These are phyloP conservation scores for Alternaria sp. DNA, from an alignment of 2,329 filamentous ascomycete species.

Conservation along the genomic window DNA sequence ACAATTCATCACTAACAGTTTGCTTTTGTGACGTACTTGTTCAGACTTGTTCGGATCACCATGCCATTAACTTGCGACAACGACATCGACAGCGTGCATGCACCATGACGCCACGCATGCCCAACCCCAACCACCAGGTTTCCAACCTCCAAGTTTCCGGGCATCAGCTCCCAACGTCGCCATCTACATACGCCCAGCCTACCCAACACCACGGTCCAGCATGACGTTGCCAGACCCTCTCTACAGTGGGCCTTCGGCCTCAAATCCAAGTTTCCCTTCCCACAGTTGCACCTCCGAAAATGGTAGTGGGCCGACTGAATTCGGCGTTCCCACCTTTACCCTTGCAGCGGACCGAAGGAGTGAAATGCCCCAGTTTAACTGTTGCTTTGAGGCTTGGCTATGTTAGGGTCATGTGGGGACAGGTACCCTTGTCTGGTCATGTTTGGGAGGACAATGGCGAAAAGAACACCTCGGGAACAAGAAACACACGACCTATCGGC, in stretches of 20 bases:
- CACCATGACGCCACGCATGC: neutral
- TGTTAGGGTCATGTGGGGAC: neutral
- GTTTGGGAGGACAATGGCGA: neutral
- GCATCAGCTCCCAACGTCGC: neutral
- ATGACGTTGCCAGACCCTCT: constrained; percentile 5
- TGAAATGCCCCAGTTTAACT: neutral
- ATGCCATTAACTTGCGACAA: constrained; percentile 2
- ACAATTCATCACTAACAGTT: neutral
- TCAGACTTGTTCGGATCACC: neutral
- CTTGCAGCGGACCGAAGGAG: constrained; percentile 1
- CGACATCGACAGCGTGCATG: neutral
- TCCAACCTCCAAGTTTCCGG: neutral
- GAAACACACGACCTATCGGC: neutral
- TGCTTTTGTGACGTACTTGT: constrained; percentile 2
- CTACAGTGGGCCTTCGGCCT: neutral
- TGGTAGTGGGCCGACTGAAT: constrained; percentile 1
- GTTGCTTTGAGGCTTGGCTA: constrained; percentile 1
- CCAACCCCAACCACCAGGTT: neutral
- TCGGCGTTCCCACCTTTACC: neutral
- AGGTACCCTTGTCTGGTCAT: neutral
- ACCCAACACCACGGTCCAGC: neutral
- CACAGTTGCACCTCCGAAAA: neutral
- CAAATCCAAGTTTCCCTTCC: neutral
- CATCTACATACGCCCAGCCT: neutral
- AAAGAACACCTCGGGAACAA: neutral